Evolutionary conservation across 1,139 yeast genomes (phyloP).

Genomic region (Blastobotrys petasosporus): DNA sequence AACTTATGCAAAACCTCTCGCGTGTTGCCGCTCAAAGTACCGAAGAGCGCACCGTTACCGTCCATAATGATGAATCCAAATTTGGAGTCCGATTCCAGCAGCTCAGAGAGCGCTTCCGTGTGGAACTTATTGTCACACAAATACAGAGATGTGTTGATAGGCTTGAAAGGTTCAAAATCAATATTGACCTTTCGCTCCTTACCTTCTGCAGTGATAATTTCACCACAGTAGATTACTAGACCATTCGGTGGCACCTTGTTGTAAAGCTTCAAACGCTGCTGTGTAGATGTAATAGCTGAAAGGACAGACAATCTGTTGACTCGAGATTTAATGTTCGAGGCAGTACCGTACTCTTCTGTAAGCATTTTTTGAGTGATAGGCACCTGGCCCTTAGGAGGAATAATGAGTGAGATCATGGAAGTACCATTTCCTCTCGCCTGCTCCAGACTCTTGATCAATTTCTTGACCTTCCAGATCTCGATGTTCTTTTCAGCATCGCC

Average conservation of each 20-base stretch:
- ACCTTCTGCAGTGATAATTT: conserved; percentile 93
- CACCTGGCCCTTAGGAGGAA: conserved; percentile 90
- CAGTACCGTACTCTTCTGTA: conserved; percentile 98
- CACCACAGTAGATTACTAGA: conserved; percentile 95
- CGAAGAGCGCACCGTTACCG: conserved; percentile 96
- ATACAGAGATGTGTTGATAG: conserved; percentile 92
- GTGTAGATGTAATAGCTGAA: conserved; percentile 96
- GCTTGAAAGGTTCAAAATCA: conserved; percentile 96
- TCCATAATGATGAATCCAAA: conserved; percentile 98
- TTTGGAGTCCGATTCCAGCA: conserved; percentile 89
- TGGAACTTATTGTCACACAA: conserved; percentile 97
- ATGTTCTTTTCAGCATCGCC: conserved; percentile 88
- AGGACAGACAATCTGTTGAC: conserved; percentile 92
- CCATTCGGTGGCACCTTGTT: conserved; percentile 90
- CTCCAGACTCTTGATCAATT: conserved; percentile 65
- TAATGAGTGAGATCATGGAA: conserved; percentile 93
- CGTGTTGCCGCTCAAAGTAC: conserved; percentile 94
- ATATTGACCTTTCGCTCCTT: conserved; percentile 92
- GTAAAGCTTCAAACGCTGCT: conserved; percentile 88
- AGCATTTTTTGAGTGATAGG: conserved; percentile 83
- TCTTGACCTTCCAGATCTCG: conserved; percentile 98
- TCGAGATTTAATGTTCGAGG: conserved; percentile 94
- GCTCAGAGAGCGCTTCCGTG: conserved; percentile 91
- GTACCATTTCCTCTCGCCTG: conserved; percentile 97
- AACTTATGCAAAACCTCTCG: conserved; percentile 94